Conservation (phyloP, 441 rosid species). For the Gossypium davidsonii region DNA sequence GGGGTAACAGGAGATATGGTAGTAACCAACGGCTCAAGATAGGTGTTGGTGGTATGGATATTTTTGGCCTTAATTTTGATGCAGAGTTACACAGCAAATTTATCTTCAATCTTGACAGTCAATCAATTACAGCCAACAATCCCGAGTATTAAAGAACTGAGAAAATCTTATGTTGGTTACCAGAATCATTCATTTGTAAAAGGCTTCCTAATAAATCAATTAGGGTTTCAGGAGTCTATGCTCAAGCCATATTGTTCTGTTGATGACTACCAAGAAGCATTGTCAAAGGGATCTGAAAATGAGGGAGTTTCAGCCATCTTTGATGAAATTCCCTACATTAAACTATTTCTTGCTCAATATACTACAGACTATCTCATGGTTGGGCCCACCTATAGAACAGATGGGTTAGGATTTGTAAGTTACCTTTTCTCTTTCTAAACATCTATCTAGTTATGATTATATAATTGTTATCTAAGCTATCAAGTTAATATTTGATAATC, state of each 20-base stretch:
- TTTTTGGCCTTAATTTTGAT: constrained; percentile 4
- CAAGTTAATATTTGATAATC: not conserved
- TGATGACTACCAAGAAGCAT: constrained; percentile 13
- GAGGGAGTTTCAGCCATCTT: constrained; percentile 33
- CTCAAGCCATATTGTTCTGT: constrained; percentile 3
- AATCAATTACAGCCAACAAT: constrained; percentile 2
- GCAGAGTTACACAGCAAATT: constrained; percentile 10
- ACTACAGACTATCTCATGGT: constrained; percentile 22
- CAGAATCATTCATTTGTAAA: constrained; percentile 19
- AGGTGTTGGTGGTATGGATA: constrained; percentile 20
- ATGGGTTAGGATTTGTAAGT: constrained; percentile 43
- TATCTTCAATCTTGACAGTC: constrained; percentile 1
- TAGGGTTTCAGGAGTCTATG: constrained; percentile 10
- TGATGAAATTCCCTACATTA: constrained; percentile 29
- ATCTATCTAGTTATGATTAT: not conserved
- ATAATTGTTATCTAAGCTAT: not conserved
- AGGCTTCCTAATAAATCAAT: constrained; percentile 9
- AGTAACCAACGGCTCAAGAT: constrained; percentile 7
- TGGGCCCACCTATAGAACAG: constrained; percentile 30
- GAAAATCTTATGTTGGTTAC: constrained; percentile 23
- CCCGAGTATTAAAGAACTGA: not conserved
- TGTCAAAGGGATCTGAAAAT: constrained; percentile 7
- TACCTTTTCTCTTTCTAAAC: not conserved
- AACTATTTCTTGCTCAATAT: constrained; percentile 21
- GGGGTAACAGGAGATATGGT: constrained; percentile 28